Evolutionary conservation across 1,139 yeast species (phyloP), one percentile per base, ranked within the genome.

Genomic region (Pneumocystis sp.): DNA sequence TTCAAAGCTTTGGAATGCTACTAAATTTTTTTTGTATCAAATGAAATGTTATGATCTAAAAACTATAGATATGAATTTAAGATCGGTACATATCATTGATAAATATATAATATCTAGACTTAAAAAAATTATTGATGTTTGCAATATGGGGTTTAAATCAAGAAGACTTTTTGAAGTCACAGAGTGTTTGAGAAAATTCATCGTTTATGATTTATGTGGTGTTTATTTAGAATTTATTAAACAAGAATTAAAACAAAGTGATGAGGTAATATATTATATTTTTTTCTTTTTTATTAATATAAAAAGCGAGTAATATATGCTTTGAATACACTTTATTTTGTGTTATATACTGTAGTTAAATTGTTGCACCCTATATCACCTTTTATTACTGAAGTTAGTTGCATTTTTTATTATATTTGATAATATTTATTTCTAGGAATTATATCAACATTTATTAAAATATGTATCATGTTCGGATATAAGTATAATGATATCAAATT

Each of bases 1-100:
- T 56, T 61, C 65, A 7, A 66, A 66, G 57, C 45, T 66, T 7
- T 66, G 68, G 68, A 66, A 66, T 62, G 63, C 65, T n/a, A 56
- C 63, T 34, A 64, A 63, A 21, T 66, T 66, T 39, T 45, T 67
- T 25, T 25, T 50, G 21, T 25, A 29, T 50, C 57, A 50, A 50
- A 50, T 25, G 17, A 31, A n/a, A 29, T 37, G 56, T 25, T 59
- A 59, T 59, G 17, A 25, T 31, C 21, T 39, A 25, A 59, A 59
- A 59, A 42, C 21, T 31, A 31, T 59, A 21, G 40, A 39, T 42
- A 21, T 1, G 15, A 25, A 21, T 59, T 42, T 59, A 21, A 31
- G 7, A 21, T 39, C 44, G 10, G 15, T 4, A 17, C 40, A 59
- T 59, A 39, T 59, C 21, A 21, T 39, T 59, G 61, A 59, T 59